Evolutionary conservation across 345 rosid genomes (phyloP).

Genomic region (Hibiscus mutabilis): DNA sequence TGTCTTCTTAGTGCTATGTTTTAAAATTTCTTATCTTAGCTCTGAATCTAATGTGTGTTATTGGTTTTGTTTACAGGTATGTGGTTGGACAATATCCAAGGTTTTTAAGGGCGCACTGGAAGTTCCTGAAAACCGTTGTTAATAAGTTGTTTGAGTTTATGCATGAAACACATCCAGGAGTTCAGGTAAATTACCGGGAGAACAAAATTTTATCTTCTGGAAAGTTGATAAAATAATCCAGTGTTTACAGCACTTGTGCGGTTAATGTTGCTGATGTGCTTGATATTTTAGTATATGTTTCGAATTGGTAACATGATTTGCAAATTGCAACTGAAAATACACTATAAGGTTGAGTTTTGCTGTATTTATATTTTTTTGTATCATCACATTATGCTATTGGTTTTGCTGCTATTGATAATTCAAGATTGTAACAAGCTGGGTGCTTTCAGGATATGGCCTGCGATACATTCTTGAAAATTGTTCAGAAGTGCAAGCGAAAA

Average conservation of each 20-base stretch:
- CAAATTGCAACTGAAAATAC: background rate
- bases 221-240: background rate
- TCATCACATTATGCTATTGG: background rate
- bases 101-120: slow-evolving; percentile 99
- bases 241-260: background rate
- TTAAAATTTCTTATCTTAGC: background rate
- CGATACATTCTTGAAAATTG: slow-evolving; percentile 98
- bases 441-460: slow-evolving; percentile 94
- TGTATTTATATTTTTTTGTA: background rate
- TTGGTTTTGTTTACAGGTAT: slow-evolving; percentile 57
- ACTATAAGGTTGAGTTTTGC: background rate
- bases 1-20: background rate
- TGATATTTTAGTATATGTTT: background rate
- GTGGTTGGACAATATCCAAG: slow-evolving; percentile 99
- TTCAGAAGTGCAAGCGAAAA: slow-evolving; percentile 97
- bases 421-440: background rate
- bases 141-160: slow-evolving; percentile 97
- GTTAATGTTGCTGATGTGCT: background rate
- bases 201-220: background rate
- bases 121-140: slow-evolving; percentile 96
- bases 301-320: background rate
- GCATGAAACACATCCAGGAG: slow-evolving; percentile 99
- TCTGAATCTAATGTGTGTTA: slow-evolving; percentile 1
- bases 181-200: slow-evolving; percentile 51
- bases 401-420: background rate